Base-by-base conservation (phyloP, 75 land plant genomes). In the Ceratopteris richardii region DNA sequence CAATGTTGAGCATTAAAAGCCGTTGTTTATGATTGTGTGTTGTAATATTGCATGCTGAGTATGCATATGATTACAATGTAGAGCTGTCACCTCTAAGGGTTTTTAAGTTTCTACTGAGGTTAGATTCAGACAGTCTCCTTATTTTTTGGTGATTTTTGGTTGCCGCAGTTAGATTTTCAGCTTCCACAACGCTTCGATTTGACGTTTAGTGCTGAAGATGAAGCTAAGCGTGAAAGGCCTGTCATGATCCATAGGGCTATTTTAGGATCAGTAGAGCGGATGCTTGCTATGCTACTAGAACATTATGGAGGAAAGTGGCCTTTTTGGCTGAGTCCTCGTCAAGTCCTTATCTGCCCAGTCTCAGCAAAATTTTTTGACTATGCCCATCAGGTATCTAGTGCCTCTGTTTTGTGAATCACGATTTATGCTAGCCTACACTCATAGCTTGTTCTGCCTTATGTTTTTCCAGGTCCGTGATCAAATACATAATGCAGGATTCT, bases 281-380 rank as follows among this genome's bases (percentile, higher is more conserved):
- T 95, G 99, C 72, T 90, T 73, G 99, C 99, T 13, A 95, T 95
- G 46, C 79, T 95, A 24, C 68, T 95, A 58, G 99, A 95, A 57
- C 96, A 95, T 64, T 90, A 90, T 70, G 89, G 83, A 53, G 99
- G 99, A 39, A 95, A 95, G 55, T 95, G 99, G 99, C 99, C 99
- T 0, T 90, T 95, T 64, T 95, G 99, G 99, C 81, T 95, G 33
- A 95, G 99, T 65, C 99, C 99, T n/a, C 92, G 99, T 13, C 99
- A 95, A 66, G 86, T 87, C 48, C 90, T 95, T 73, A 89, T 95
- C 62, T 90, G 97, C 64, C 80, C 97, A 6, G 92, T 95, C 3
- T 95, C 99, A 33, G 87, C 84, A 57, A 87, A 80, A 58, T 85
- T 90, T 29, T 72, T 69, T 42, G 40, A 71, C 0, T 90, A 95